These are phyloP conservation scores for Ophiostoma sp. DNA, from an alignment of 2,329 filamentous ascomycete genomes.

Conservation along the genomic window DNA sequence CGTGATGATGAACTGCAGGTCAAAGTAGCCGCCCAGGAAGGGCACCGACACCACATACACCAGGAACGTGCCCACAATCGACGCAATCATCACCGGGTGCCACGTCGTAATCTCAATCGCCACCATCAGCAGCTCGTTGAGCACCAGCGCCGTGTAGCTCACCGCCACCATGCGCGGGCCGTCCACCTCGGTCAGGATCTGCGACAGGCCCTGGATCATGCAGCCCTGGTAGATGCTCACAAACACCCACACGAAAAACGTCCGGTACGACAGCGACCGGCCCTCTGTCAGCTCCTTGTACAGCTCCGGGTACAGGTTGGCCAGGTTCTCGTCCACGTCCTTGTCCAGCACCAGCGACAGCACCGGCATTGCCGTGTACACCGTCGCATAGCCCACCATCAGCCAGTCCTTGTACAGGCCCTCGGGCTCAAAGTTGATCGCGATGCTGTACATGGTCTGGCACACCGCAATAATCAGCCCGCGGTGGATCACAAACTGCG, in stretches of 20 bases:
- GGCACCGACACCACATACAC: conserved; percentile 80
- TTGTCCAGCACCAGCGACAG: conserved; percentile 90
- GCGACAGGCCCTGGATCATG: conserved; percentile 90
- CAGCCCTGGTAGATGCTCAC: conserved; percentile 93
- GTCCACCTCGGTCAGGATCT: conserved; percentile 77
- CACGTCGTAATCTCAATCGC: conserved; percentile 94
- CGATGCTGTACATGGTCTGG: conserved; percentile 96
- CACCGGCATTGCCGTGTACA: conserved; percentile 91
- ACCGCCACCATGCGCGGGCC: conserved; percentile 76
- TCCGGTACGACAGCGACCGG: conserved; percentile 80
- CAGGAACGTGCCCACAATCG: conserved; percentile 73
- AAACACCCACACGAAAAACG: conserved; percentile 94
- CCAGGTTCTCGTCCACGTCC: conserved; percentile 89
- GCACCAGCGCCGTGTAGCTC: conserved; percentile 81
- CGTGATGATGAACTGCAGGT: conserved; percentile 71
- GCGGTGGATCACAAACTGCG: conserved; percentile 96
- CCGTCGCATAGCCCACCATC: conserved; percentile 89
- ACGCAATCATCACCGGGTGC: conserved; percentile 87
- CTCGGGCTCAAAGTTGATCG: conserved; percentile 85
- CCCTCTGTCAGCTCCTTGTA: conserved; percentile 96
- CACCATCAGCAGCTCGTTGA: conserved; percentile 97
- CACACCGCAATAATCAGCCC: conserved; percentile 92
- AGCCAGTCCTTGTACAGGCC: conserved; percentile 96
- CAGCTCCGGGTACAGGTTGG: conserved; percentile 91
- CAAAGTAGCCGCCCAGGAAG: conserved; percentile 85